Base-by-base conservation (phyloP, 2,329 filamentous ascomycete genomes). In the Fusarium penzigii region DNA sequence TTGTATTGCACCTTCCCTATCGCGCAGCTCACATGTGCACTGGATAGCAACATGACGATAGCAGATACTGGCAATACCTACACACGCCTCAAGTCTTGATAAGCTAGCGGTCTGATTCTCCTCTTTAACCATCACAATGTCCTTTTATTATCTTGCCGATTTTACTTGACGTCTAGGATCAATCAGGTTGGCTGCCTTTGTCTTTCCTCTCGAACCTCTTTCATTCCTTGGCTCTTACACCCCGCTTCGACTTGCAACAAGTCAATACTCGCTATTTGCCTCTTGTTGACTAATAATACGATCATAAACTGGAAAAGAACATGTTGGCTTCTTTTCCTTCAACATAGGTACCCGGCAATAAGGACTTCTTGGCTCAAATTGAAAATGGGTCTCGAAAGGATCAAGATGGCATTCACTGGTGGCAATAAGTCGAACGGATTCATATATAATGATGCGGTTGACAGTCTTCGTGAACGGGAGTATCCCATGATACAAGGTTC, bases 401-500 rank as follows among this genome's bases (percentile, higher is more conserved):
- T 10, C 17, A 36, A 57, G 12, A 59, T 59, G 53, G 36, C 41
- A 9, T 29, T 38, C 14, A 17, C 38, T 44, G n/a, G 32, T 34
- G 20, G 46, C 44, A 52, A 44, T 41, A 39, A 53, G 20, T 43
- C 44, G n/a, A 46, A 42, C 25, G 13, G 50, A n/a, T 42, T 39
- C 58, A 67, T 63, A 58, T 90, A 90, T 67, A 84, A 88, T 67
- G 68, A 69, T 50, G 72, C 72, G 32, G 78, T 90, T 16, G 84
- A 88, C 67, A 66, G 66, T 13, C 75, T 89, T 29, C 78, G 87
- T 54, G 70, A 77, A 14, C 66, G 66, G 34, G 86, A 90, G 62
- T 90, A 84, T 69, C 87, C 87, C 25, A 88, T 89, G 85, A 76
- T 90, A 41, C 75, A 81, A 73, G 85, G 87, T 87, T 66, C 51